These are phyloP conservation scores for Aspergillus ostianus DNA, from an alignment of 495 filamentous ascomycete genomes.

Conservation along the genomic window DNA sequence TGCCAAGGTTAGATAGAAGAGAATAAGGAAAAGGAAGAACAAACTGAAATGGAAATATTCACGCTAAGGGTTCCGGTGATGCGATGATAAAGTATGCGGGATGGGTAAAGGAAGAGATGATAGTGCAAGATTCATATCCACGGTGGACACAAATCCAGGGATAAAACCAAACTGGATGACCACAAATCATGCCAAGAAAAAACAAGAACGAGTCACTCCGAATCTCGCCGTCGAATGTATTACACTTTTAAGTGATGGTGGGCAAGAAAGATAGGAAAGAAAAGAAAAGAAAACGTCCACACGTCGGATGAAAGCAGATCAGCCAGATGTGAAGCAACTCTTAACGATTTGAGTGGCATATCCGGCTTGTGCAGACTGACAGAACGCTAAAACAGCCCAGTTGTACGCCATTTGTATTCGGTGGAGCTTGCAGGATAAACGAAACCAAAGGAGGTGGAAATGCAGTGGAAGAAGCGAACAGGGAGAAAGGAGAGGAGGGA, in stretches of 20 bases:
- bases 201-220: slow-evolving; percentile 8
- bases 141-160: neutral
- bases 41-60: slow-evolving; percentile 5
- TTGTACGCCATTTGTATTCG: neutral
- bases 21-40: slow-evolving; percentile 12
- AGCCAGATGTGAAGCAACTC: neutral
- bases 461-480: neutral
- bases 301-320: neutral
- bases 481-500: slow-evolving; percentile 19
- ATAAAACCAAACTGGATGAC: neutral
- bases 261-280: neutral
- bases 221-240: neutral
- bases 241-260: neutral
- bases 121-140: neutral
- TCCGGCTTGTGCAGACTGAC: neutral
- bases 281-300: neutral
- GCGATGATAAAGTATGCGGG: slow-evolving; percentile 17
- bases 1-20: slow-evolving; percentile 5
- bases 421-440: neutral
- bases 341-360: neutral
- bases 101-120: slow-evolving; percentile 4
- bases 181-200: slow-evolving; percentile 12
- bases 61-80: slow-evolving; percentile 13
- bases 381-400: slow-evolving; percentile 2
- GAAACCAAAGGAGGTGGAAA: neutral